Conservation (phyloP, 768 basidiomycete genomes). For the Agrocybe praecox region DNA sequence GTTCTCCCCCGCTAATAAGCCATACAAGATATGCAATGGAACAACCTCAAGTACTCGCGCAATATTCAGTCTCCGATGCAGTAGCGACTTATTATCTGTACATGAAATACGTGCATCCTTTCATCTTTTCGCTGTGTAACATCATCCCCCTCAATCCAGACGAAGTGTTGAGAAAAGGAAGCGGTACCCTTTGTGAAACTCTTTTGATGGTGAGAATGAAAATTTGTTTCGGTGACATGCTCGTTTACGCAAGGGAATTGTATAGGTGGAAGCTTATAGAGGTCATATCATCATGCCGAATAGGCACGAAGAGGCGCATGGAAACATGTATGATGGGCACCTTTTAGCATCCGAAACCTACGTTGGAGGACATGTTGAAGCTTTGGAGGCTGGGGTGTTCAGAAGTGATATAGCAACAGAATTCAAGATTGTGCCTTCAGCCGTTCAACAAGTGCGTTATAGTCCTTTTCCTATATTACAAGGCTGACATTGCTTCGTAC, state of each 20-base stretch:
- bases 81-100: slow-evolving; percentile 99
- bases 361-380: slow-evolving; percentile 98
- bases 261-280: slow-evolving; percentile 92
- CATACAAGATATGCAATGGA: slow-evolving; percentile 86
- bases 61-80: slow-evolving; percentile 99
- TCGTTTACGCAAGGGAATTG: not conserved
- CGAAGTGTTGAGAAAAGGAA: slow-evolving; percentile 94
- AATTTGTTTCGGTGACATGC: not conserved
- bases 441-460: slow-evolving; percentile 73
- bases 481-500: slow-evolving; percentile 2
- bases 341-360: slow-evolving; percentile 97
- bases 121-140: slow-evolving; percentile 98
- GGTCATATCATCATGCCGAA: slow-evolving; percentile 97
- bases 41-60: slow-evolving; percentile 91
- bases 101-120: slow-evolving; percentile 99
- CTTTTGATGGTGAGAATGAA: slow-evolving; percentile 81
- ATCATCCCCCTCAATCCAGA: slow-evolving; percentile 98
- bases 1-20: not conserved
- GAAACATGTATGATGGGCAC: slow-evolving; percentile 95
- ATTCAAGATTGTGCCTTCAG: slow-evolving; percentile 91
- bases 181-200: slow-evolving; percentile 96
- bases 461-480: not conserved
- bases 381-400: slow-evolving; percentile 97
- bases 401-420: slow-evolving; percentile 93
- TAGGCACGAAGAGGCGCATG: slow-evolving; percentile 89